Evolutionary conservation across 2,329 filamentous ascomycete genomes (phyloP), one percentile per base, ranked within the genome.

Genomic region (Colletotrichum musicola): DNA sequence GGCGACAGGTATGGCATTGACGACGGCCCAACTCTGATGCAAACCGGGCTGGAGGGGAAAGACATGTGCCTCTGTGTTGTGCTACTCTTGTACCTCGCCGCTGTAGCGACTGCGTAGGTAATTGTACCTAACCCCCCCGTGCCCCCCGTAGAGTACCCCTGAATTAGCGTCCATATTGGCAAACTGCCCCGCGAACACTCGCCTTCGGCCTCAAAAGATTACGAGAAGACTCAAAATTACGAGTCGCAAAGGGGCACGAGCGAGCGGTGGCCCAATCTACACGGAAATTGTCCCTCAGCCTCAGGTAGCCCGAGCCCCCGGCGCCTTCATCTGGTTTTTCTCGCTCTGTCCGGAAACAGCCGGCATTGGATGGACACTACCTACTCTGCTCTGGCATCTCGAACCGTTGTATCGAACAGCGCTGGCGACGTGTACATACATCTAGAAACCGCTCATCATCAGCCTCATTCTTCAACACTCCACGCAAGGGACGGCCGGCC

Each of bases 191-290:
- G 56, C 51, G 47, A 57, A 54, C 30, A 27, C 46, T 16, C 20
- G 20, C 20, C 20, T 22, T 22, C 20, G 20, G 22, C 3, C 22
- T 25, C 22, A 4, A 25, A 25, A 25, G 22, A 25, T 25, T 25
- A 25, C 3, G 22, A 51, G 27, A 14, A 14, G 12, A 30, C 16
- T n/a, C 20, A 38, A 64, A 22, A 47, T 44, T 60, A 68, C 55
- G 62, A 68, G 44, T 65, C 55, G 50, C 42, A 60, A 60, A 68
- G 61, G 55, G 65, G 62, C 55, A 51, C 61, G 61, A 64, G 61
- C 61, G 42, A 49, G 9, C 30, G 30, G 18, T 18, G 20, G 58
- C 65, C 62, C 62, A 68, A 65, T 60, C 54, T 44, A 44, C 35
- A 54, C 65, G 62, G 65, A 68, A 68, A 68, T 68, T 65, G 65